phyloP scores from a whole-genome alignment of 2,329 filamentous ascomycete species.

The Beauveria rudraprayagi region DNA sequence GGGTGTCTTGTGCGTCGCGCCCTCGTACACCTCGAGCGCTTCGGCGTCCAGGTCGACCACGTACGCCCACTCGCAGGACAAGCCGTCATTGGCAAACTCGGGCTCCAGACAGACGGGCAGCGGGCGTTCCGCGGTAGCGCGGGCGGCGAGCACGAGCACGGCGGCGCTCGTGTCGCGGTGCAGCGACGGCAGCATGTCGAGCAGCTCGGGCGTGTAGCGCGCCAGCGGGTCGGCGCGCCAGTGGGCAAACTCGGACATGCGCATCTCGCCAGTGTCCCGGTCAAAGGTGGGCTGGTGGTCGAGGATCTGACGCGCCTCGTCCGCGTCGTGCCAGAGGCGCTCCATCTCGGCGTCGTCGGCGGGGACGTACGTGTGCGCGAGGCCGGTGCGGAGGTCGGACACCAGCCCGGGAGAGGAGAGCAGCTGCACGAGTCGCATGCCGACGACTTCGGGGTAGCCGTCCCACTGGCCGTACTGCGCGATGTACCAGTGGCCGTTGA shows the following conservation, averaged over 20 bases:
- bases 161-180: not conserved
- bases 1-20: not conserved
- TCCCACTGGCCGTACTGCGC: conserved; percentile 9
- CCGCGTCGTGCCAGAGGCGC: not conserved
- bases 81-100: conserved; percentile 5
- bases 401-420: not conserved
- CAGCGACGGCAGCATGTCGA: conserved; percentile 3
- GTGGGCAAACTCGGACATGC: not conserved
- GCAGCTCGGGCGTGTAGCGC: conserved; percentile 2
- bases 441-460: conserved; percentile 1
- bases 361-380: conserved; percentile 5
- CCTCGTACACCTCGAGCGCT: not conserved
- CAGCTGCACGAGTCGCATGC: not conserved
- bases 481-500: not conserved
- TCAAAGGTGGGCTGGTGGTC: not conserved
- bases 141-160: conserved; percentile 1
- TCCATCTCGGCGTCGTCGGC: not conserved
- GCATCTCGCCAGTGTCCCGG: not conserved
- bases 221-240: not conserved
- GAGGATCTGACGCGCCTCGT: not conserved
- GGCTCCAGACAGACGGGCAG: not conserved
- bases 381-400: not conserved
- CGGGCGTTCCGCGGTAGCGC: not conserved
- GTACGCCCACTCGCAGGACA: conserved; percentile 7
- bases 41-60: conserved; percentile 5